These are phyloP conservation scores for Tylopilus balloui DNA, from an alignment of 768 basidiomycete species.

Conservation along the genomic window DNA sequence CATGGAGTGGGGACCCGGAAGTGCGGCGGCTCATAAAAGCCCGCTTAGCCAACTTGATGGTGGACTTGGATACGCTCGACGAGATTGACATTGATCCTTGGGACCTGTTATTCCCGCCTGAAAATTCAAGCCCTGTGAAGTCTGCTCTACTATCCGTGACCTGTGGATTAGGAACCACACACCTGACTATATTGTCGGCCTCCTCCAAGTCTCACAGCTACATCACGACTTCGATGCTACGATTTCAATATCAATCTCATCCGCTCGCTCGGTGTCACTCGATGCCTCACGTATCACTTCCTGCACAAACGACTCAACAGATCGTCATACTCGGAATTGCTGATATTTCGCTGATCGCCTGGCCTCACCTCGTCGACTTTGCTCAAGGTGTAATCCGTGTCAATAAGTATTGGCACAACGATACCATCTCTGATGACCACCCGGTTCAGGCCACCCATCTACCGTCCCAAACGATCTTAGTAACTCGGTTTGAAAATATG, in stretches of 20 bases:
- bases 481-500: conserved; percentile 41
- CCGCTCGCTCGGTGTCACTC: conserved; percentile 10
- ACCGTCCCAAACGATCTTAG: conserved; percentile 34
- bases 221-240: conserved; percentile 24
- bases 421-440: not conserved
- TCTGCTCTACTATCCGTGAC: conserved; percentile 10
- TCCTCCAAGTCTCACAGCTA: conserved; percentile 22
- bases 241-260: conserved; percentile 21
- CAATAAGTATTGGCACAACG: conserved; percentile 33
- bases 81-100: conserved; percentile 19
- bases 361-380: conserved; percentile 59
- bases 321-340: conserved; percentile 35
- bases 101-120: conserved; percentile 22
- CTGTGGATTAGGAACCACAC: conserved; percentile 16
- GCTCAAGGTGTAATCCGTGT: conserved; percentile 53
- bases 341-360: conserved; percentile 40
- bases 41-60: conserved; percentile 32
- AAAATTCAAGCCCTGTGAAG: conserved; percentile 4
- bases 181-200: conserved; percentile 19
- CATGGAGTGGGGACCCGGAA: conserved; percentile 25
- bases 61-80: conserved; percentile 44
- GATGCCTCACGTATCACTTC: conserved; percentile 14
- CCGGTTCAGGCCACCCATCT: not conserved
- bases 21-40: conserved; percentile 37
- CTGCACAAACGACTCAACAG: conserved; percentile 15